Conservation (phyloP, 208 protist species). For the Polymyxa betae region DNA sequence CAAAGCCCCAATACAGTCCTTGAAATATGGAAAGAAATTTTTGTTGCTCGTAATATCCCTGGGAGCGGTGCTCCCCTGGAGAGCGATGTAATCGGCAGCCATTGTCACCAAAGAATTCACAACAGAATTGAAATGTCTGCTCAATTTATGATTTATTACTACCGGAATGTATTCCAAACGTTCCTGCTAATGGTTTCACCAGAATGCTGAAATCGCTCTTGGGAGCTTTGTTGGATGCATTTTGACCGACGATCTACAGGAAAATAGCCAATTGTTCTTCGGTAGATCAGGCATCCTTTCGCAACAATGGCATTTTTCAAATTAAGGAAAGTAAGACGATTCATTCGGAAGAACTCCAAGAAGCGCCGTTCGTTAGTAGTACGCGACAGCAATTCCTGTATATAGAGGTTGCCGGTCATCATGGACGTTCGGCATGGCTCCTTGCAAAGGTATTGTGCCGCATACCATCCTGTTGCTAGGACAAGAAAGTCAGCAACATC, state of each 20-base stretch:
- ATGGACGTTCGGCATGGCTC: constrained; percentile 22
- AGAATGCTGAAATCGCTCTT: constrained; percentile 10
- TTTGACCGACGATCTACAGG: neutral
- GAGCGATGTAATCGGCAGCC: neutral
- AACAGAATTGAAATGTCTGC: neutral
- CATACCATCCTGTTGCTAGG: neutral
- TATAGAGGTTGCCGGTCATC: neutral
- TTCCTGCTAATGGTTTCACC: constrained; percentile 1
- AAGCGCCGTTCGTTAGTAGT: neutral
- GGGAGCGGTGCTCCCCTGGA: neutral
- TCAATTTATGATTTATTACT: neutral
- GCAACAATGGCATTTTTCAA: neutral
- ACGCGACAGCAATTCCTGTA: neutral
- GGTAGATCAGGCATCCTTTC: neutral
- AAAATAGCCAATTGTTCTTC: constrained; percentile 9
- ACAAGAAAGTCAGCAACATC: neutral
- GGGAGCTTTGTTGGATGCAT: neutral
- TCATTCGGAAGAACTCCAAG: neutral
- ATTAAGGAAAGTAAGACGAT: neutral
- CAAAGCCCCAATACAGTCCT: neutral
- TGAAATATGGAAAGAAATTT: neutral
- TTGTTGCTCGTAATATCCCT: neutral
- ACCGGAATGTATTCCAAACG: neutral
- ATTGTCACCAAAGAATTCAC: neutral
- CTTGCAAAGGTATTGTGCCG: neutral